Conservation (phyloP, 106 monocot genomes). For the Dioscorea zingiberensis region DNA sequence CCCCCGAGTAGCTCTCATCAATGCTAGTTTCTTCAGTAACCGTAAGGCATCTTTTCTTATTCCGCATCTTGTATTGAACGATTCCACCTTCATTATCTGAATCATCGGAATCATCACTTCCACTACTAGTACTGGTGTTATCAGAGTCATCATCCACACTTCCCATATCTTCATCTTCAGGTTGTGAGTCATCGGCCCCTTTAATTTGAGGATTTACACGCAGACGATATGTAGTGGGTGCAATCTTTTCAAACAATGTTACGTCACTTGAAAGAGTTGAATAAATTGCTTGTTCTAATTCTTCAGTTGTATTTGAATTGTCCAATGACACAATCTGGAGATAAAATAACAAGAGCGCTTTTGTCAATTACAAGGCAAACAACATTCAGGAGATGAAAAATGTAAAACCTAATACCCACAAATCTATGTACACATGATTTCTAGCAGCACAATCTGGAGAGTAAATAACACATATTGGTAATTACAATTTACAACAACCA, state of each 20-base stretch:
- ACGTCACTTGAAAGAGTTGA: constrained; percentile 82
- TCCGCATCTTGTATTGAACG: constrained; percentile 10
- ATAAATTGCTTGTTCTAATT: constrained; percentile 55
- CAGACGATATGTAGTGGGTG: constrained; percentile 69
- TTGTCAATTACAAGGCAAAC: not conserved
- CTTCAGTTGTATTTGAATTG: constrained; percentile 33
- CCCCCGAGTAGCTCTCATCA: constrained; percentile 93
- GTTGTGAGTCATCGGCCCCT: constrained; percentile 29
- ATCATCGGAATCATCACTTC: constrained; percentile 39
- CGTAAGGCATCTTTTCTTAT: constrained; percentile 15
- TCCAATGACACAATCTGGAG: constrained; percentile 60
- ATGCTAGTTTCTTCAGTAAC: constrained; percentile 51
- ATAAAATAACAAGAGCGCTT: not conserved
- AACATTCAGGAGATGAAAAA: too few species aligned
- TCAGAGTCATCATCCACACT: constrained; percentile 63
- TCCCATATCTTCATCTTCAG: constrained; percentile 71
- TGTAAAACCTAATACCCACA: too few species aligned
- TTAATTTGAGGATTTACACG: constrained; percentile 40
- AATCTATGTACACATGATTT: too few species aligned
- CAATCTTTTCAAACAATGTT: constrained; percentile 97
- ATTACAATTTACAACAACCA: not conserved
- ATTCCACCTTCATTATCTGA: constrained; percentile 24
- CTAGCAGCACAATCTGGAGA: not conserved
- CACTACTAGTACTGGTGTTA: constrained; percentile 27
- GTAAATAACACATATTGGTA: not conserved